Base-by-base conservation (phyloP, 2,329 filamentous ascomycete species). In the Dryadomyces quercus-mongolicae region DNA sequence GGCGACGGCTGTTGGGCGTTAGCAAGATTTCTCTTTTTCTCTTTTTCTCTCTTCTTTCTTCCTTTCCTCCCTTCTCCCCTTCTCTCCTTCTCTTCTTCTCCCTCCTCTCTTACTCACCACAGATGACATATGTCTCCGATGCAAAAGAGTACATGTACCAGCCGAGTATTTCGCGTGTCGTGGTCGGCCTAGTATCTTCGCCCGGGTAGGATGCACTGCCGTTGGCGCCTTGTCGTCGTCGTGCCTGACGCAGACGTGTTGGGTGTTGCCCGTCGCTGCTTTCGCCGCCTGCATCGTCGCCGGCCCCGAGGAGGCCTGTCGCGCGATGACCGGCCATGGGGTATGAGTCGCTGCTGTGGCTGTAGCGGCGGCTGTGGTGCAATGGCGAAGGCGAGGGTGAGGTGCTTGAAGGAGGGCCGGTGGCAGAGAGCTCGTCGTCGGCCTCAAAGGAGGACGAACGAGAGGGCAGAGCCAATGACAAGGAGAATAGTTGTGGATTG, bases 81-180 rank as follows among this genome's bases (percentile, higher is more conserved):
- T 72, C 82, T 66, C 55, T 51, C 38, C 36, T 10, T n/a, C 20
- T 36, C 12, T 34, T 4, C 5, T 10, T 47, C 16, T 34, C 15
- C 25, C 25, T 31, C 25, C 8, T 31, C 8, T 8, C 25, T 31
- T 4, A 72, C 82, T 66, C 68, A 88, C 91, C 92, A 68, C 93
- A 97, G 55, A 97, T 88, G 16, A 94, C 88, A 67, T 96, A 97
- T 53, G 94, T 92, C 72, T 98, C 93, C 20, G 92, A 90, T 22
- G 93, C 93, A 76, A 95, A 97, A 45, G 87, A 87, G 73, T 97
- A 97, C 67, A 86, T 85, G 70, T 97, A 98, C 88, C 94, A 98
- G 62, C 92, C 93, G 43, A 83, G 75, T 57, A 97, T 78, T 77
- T 98, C 93, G 68, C 86, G 92, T 62, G 72, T 73, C 67, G 88